Evolutionary conservation across 495 filamentous ascomycete genomes (phyloP).

Genomic region (Opeltia flavorubescens): DNA sequence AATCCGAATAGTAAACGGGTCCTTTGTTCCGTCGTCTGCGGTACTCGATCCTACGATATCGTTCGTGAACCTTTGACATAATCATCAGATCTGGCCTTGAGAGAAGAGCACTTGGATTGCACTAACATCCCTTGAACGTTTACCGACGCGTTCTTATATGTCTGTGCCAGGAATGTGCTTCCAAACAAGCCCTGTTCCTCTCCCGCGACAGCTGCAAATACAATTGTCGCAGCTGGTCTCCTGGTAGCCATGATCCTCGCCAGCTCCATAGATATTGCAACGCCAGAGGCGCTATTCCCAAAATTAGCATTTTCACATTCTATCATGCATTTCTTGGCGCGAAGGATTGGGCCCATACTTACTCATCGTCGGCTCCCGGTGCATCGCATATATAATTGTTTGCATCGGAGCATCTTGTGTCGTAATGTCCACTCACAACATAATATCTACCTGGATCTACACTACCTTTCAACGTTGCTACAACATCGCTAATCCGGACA

Average conservation of each 20-base stretch:
- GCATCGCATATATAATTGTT: constrained; percentile 34
- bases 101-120: no score
- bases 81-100: no score
- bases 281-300: constrained; percentile 16
- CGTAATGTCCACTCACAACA: constrained; percentile 40
- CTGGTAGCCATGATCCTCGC: constrained; percentile 29
- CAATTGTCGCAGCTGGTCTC: constrained; percentile 32
- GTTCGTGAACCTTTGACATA: no score
- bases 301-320: no score
- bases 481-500: constrained; percentile 33
- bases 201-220: constrained; percentile 36
- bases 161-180: constrained; percentile 30
- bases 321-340: no score
- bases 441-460: constrained; percentile 30
- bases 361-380: constrained; percentile 39
- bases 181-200: constrained; percentile 41
- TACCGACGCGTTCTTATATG: constrained; percentile 26
- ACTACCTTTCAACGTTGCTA: constrained; percentile 34
- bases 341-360: background rate
- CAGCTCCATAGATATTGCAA: constrained; percentile 31
- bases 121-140: constrained; percentile 39
- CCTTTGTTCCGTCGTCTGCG: constrained; percentile 23
- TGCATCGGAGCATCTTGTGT: constrained; percentile 31
- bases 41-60: constrained; percentile 37
- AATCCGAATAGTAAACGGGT: constrained; percentile 33